Evolutionary conservation across 768 basidiomycete genomes (phyloP), one percentile per base, ranked within the genome.

Genomic region (Kwoniella heveanensis): DNA sequence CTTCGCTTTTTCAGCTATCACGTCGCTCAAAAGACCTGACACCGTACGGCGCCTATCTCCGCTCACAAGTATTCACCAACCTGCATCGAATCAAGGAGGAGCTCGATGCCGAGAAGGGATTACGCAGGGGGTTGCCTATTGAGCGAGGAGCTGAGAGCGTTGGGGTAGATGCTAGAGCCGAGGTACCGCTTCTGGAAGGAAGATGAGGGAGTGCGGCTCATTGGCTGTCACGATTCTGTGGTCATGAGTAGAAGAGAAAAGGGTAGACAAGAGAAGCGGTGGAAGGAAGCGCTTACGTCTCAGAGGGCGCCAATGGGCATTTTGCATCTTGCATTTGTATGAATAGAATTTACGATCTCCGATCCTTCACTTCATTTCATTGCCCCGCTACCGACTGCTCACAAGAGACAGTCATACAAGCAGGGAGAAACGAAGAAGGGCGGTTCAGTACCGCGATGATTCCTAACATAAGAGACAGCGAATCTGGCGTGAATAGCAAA

Each of bases 41-140:
- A 19, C 71, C 69, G 44, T 76, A 74, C 65, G 77, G 77, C 17
- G 50, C 60, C 15, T 64, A 69, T 50, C 70, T 78, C 1, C 77
- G 77, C 13, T 62, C 71, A 36, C 62, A 69, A 27, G 62, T 78
- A 17, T 78, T 78, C 62, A 57, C 66, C 8, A 66, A 70, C 37
- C 54, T 78, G 22, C 69, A 74, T 50, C 65, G 48, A 10, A 53
- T 64, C 50, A 64, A 57, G 46, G 32, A 25, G 22, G 62, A 64
- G 13, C 9, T 64, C 10, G 54, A 64, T 15, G 48, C 46, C 12
- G 62, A 64, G 21, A 36, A 37, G 32, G 25, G 21, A 12, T 29
- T 24, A 30, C 46, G 29, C 21, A 27, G 27, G 15, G 54, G 46
- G 15, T 39, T 46, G 37, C 44, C 53, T 2, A 26, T 62, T 21